Conservation (phyloP, 371 early-diverging fungal genomes). For the Apophysomyces sp. region DNA sequence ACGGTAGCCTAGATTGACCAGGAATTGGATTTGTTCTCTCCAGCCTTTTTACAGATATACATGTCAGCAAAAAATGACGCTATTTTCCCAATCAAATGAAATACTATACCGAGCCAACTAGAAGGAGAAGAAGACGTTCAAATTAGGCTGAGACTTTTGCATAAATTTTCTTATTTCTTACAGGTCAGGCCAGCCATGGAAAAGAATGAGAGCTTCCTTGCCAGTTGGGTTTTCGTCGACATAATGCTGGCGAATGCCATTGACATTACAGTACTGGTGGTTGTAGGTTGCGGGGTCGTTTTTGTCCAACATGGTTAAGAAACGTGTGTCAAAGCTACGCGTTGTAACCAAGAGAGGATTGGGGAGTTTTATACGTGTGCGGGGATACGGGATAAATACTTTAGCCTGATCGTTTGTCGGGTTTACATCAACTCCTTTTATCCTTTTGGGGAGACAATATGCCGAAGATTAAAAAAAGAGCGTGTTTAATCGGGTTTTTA, state of each 20-base stretch:
- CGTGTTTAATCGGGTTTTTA: too few species aligned
- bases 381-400: not conserved
- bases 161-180: too few species aligned
- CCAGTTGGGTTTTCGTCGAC: conserved; percentile 66
- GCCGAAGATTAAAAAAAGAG: not conserved
- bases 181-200: conserved; percentile 79
- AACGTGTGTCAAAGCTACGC: too few species aligned
- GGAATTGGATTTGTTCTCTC: conserved; percentile 70
- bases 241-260: conserved; percentile 58
- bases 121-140: too few species aligned
- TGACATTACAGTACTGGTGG: conserved; percentile 36
- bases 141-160: too few species aligned
- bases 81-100: not conserved
- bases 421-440: not conserved
- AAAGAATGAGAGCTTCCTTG: conserved; percentile 47
- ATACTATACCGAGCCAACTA: conserved; percentile 12
- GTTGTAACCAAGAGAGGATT: too few species aligned
- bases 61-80: not conserved
- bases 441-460: not conserved
- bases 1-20: conserved; percentile 66
- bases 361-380: too few species aligned
- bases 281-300: conserved; percentile 45
- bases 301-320: conserved; percentile 31
- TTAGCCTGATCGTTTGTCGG: not conserved
- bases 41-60: conserved; percentile 48